Evolutionary conservation across 495 filamentous ascomycete genomes (phyloP).

Genomic region (Penicillium dipodomyicola): DNA sequence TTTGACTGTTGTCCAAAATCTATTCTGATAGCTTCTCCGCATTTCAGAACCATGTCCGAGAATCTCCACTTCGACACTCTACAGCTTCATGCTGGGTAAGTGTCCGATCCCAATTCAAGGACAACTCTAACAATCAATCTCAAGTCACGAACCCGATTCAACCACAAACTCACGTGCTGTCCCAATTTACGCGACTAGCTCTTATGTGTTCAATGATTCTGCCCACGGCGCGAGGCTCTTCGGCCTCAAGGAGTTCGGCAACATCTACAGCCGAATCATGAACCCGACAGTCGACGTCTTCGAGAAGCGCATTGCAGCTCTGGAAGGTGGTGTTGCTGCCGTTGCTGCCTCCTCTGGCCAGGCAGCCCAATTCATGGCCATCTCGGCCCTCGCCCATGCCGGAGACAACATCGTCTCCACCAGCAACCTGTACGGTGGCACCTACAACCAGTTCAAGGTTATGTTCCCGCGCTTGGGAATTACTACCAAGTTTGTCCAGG

Average conservation of each 20-base stretch:
- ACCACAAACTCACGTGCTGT: slow-evolving; percentile 87
- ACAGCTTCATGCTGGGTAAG: slow-evolving; percentile 93
- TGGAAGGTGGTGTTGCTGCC: slow-evolving; percentile 91
- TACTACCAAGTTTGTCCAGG: slow-evolving; percentile 82
- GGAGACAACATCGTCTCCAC: slow-evolving; percentile 97
- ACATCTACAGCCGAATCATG: slow-evolving; percentile 98
- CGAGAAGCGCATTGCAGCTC: slow-evolving; percentile 92
- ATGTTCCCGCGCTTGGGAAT: slow-evolving; percentile 84
- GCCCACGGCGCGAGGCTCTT: slow-evolving; percentile 96
- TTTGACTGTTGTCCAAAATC: no score
- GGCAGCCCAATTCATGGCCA: slow-evolving; percentile 90
- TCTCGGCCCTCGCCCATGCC: slow-evolving; percentile 74
- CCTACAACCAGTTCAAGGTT: slow-evolving; percentile 98
- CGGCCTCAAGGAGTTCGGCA: slow-evolving; percentile 95
- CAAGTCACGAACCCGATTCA: slow-evolving; percentile 81
- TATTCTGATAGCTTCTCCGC: no score
- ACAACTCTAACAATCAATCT: slow-evolving; percentile 3
- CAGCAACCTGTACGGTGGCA: slow-evolving; percentile 91
- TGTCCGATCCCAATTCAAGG: slow-evolving; percentile 8
- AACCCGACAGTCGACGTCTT: slow-evolving; percentile 98
- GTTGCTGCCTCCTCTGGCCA: slow-evolving; percentile 89
- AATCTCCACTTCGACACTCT: slow-evolving; percentile 78
- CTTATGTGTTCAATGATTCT: slow-evolving; percentile 93
- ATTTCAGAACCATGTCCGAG: slow-evolving; percentile 28
- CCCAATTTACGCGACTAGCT: slow-evolving; percentile 94